A percentile compares a stretch with the other conserved stretches of the same genome.
phyloP scores from a whole-genome alignment of 2,329 filamentous ascomycete genomes.

The Phoma herbarum region DNA sequence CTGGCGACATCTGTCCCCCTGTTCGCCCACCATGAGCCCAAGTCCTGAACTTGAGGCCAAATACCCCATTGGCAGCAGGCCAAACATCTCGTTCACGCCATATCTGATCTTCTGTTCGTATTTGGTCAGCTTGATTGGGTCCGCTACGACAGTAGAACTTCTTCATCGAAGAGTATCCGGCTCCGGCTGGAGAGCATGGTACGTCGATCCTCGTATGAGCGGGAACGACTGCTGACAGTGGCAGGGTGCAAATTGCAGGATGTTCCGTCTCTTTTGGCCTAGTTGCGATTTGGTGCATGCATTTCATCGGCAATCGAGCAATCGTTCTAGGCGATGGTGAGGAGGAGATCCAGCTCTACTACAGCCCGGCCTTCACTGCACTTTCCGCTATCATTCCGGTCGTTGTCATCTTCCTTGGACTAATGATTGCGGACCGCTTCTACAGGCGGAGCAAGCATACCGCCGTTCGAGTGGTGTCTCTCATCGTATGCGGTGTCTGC shows the following conservation, averaged over 20 bases:
- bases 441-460: slow-evolving; percentile 40
- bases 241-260: slow-evolving; percentile 54
- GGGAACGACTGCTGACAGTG: slow-evolving; percentile 11
- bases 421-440: slow-evolving; percentile 68
- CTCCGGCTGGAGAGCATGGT: slow-evolving; percentile 45
- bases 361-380: slow-evolving; percentile 75
- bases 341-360: slow-evolving; percentile 72
- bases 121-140: slow-evolving; percentile 76
- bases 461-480: slow-evolving; percentile 40
- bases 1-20: neutral
- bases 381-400: slow-evolving; percentile 84
- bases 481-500: slow-evolving; percentile 69
- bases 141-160: slow-evolving; percentile 80
- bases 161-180: slow-evolving; percentile 78
- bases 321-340: slow-evolving; percentile 72
- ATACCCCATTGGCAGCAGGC: slow-evolving; percentile 47
- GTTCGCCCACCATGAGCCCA: slow-evolving; percentile 18
- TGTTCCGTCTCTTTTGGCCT: slow-evolving; percentile 58
- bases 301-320: slow-evolving; percentile 84
- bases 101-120: slow-evolving; percentile 64
- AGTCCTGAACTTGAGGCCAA: slow-evolving; percentile 28
- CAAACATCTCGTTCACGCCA: slow-evolving; percentile 53
- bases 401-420: slow-evolving; percentile 75
- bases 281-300: slow-evolving; percentile 67
- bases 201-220: slow-evolving; percentile 40